Evolutionary conservation across 495 filamentous ascomycete species (phyloP), one percentile per base, ranked within the genome.

Genomic region (Neurospora terricola): DNA sequence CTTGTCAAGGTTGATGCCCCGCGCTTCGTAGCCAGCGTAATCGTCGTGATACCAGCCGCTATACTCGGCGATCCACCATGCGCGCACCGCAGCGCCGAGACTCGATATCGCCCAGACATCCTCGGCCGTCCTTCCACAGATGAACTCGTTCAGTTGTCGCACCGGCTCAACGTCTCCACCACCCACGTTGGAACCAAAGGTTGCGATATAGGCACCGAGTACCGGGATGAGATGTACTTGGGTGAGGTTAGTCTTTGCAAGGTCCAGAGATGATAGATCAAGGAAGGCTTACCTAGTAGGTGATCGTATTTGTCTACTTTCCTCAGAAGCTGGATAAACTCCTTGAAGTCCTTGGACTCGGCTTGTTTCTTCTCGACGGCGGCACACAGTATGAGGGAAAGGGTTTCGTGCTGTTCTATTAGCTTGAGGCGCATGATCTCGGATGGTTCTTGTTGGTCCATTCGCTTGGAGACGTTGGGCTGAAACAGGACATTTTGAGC

Each of bases 21-120:
- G 86, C 7, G 88, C 80, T 73, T 91, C 87, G 74, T 88, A 83
- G 1, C 85, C 86, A 21, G 86, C 82, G 62, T 84, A 84, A 71
- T 90, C 86, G 75, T 97, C 94, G 73, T 90, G 84, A 79, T 93
- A 97, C 86, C 92, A 94, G 16, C 91, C 93, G 78, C 93, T 97
- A 80, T 97, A 97, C 72, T 97, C 93, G 62, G 92, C 90, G 43
- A 98, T 86, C 96, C 96, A 99, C 85, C 91, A 91, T 5, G 89
- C 87, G 36, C 86, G 86, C 10, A 92, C 84, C 4, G 93, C 90
- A 69, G 94, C 93, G 73, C 93, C 91, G 36, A 98, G 88, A 73
- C 88, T 88, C 38, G 88, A 85, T 62, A 97, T 78, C 7, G 84
- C 82, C 91, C 94, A 96, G 18, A 83, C 75, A 23, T 91, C 85